Conservation (phyloP, 2,329 filamentous ascomycete species). For the Colletotrichum cordylinicola region DNA sequence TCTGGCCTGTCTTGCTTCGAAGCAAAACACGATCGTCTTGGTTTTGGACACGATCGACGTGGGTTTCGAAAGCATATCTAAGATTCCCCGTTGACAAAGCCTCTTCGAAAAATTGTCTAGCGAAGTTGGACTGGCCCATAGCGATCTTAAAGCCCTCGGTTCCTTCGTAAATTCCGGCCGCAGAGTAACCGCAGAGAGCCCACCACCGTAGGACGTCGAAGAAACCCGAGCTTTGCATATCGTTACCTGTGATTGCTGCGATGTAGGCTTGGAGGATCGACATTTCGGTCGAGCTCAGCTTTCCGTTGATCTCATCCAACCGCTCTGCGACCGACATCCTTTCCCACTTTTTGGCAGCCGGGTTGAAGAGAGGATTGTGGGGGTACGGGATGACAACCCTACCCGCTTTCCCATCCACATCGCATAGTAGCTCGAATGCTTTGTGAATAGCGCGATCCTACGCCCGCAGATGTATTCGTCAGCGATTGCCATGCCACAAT, state of each 20-base stretch:
- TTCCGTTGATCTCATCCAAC: slow-evolving; percentile 31
- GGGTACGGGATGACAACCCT: no score
- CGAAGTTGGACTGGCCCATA: slow-evolving; percentile 32
- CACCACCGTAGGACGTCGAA: slow-evolving; percentile 27
- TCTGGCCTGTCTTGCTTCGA: background rate
- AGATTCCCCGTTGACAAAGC: slow-evolving; percentile 25
- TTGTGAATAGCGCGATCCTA: no score
- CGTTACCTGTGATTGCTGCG: slow-evolving; percentile 29
- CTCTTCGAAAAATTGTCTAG: slow-evolving; percentile 31
- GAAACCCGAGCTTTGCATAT: slow-evolving; percentile 27
- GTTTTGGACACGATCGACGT: slow-evolving; percentile 24
- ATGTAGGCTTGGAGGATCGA: slow-evolving; percentile 28
- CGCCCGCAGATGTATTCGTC: no score
- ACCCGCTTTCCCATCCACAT: no score
- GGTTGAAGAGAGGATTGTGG: background rate
- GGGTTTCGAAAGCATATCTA: slow-evolving; percentile 30
- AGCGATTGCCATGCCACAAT: no score
- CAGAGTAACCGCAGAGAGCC: slow-evolving; percentile 24
- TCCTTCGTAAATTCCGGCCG: slow-evolving; percentile 26
- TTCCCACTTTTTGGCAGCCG: slow-evolving; percentile 25
- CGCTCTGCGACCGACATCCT: slow-evolving; percentile 32
- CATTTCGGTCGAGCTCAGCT: slow-evolving; percentile 30
- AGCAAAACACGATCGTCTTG: background rate
- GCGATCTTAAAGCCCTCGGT: slow-evolving; percentile 31
- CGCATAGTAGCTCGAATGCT: no score